Percentiles rank a stretch among this genome's conserved stretches.
phyloP scores from a whole-genome alignment of 2,329 filamentous ascomycete genomes.

The Blastomyces parvus region DNA sequence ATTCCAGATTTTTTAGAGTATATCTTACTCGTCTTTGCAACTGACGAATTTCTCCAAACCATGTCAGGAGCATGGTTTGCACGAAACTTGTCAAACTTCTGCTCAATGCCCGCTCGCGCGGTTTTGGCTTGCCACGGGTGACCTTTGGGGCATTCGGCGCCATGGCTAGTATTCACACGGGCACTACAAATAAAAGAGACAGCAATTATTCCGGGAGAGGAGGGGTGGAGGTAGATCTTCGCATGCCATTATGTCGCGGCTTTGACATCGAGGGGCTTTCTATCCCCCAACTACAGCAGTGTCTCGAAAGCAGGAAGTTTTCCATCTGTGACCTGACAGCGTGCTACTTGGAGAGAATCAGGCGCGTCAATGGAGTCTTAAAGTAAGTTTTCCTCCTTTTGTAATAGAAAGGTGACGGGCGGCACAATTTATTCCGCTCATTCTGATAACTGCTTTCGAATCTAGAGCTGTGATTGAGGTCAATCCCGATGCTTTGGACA shows the following conservation, averaged over 20 bases:
- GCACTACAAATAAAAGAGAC: background rate
- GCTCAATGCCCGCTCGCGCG: background rate
- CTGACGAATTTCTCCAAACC: background rate
- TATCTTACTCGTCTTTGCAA: background rate
- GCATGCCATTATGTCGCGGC: conserved; percentile 10
- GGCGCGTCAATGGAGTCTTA: conserved; percentile 8
- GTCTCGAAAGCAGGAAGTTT: conserved; percentile 7
- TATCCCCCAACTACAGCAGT: conserved; percentile 9
- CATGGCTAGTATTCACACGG: background rate
- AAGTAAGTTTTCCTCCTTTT: conserved; percentile 6
- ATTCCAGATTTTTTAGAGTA: background rate
- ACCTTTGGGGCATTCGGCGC: background rate
- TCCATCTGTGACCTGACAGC: conserved; percentile 7
- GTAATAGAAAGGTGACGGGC: background rate
- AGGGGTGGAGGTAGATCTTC: background rate
- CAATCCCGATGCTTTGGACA: conserved; percentile 54
- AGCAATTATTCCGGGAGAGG: background rate
- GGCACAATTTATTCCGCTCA: background rate
- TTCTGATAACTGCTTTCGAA: background rate
- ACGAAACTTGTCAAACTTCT: background rate
- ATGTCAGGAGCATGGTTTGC: background rate
- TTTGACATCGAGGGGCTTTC: conserved; percentile 10
- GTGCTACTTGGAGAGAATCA: conserved; percentile 9
- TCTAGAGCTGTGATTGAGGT: conserved; percentile 44
- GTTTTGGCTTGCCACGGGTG: background rate